A percentile compares a stretch with the other conserved stretches of the same genome.
phyloP scores from a whole-genome alignment of 2,329 filamentous ascomycete genomes.

The Ophioceras dolichostomum region DNA sequence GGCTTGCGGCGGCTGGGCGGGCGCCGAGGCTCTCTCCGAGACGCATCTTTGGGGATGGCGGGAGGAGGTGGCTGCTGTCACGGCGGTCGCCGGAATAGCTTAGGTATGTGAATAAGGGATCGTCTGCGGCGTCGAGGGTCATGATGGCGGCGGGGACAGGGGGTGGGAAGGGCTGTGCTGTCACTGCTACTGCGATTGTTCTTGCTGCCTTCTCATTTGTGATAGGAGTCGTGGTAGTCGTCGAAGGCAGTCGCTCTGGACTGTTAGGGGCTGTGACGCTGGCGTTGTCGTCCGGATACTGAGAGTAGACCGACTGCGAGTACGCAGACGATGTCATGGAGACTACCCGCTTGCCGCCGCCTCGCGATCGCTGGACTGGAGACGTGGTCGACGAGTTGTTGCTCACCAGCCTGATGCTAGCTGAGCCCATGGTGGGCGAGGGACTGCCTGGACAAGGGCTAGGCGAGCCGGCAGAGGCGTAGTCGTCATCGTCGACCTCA shows the following conservation, averaged over 20 bases:
- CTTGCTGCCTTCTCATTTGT: no score
- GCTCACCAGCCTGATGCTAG: no score
- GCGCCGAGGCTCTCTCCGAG: not conserved
- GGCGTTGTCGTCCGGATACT: not conserved
- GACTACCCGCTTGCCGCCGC: not conserved
- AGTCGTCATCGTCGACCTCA: constrained; percentile 1
- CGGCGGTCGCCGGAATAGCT: no score
- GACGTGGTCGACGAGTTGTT: no score
- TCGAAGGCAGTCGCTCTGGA: no score
- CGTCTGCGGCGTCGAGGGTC: not conserved
- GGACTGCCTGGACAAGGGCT: constrained; percentile 2
- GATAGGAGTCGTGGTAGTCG: no score
- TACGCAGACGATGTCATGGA: constrained; percentile 3
- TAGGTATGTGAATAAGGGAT: no score
- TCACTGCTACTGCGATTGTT: no score
- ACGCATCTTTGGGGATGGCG: not conserved
- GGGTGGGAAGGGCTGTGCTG: not conserved
- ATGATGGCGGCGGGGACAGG: not conserved
- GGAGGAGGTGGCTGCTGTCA: not conserved
- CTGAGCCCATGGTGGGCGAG: no score
- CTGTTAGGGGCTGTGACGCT: no score
- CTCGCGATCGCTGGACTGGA: no score
- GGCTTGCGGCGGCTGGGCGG: no score
- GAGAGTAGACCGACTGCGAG: constrained; percentile 2
- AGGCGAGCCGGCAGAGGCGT: not conserved